Percentiles rank a stretch among this genome's conserved stretches.
These are phyloP conservation scores for Coemansia sp. DNA, from an alignment of 192 early-diverging fungal species.

Conservation along the genomic window DNA sequence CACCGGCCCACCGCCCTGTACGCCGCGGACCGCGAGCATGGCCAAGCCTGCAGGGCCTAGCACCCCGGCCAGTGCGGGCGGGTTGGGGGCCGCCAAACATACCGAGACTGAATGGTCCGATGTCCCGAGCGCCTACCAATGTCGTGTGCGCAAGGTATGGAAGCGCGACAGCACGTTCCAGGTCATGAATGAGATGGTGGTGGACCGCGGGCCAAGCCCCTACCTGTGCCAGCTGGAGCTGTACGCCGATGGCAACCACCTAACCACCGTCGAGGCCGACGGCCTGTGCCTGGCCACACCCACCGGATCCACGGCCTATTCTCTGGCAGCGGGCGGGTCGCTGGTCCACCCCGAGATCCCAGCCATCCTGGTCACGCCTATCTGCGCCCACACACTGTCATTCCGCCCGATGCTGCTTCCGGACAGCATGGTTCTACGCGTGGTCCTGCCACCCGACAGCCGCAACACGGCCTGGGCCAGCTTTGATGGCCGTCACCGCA, in stretches of 20 bases:
- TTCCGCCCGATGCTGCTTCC: conserved; percentile 97
- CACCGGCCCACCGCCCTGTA: no score
- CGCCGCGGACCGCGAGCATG: background rate
- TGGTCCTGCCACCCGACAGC: conserved; percentile 76
- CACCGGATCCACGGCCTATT: conserved; percentile 88
- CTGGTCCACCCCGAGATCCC: conserved; percentile 92
- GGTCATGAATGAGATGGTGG: conserved; percentile 91
- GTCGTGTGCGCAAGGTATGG: conserved; percentile 44
- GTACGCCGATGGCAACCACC: conserved; percentile 78
- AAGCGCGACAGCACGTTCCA: conserved; percentile 67
- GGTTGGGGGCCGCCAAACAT: no score
- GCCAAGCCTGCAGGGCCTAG: background rate
- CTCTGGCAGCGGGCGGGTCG: conserved; percentile 89
- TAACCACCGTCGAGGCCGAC: conserved; percentile 96
- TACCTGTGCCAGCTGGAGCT: conserved; percentile 84
- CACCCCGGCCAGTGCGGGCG: no score
- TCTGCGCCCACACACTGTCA: conserved; percentile 89
- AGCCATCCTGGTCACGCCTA: conserved; percentile 88
- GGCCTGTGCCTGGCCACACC: conserved; percentile 92
- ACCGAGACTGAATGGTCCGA: conserved; percentile 49
- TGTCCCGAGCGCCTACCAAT: conserved; percentile 50
- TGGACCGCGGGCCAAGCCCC: conserved; percentile 90
- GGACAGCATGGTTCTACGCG: conserved; percentile 81
- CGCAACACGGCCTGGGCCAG: conserved; percentile 88
- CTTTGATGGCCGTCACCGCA: conserved; percentile 91